Conservation (phyloP, 768 basidiomycete species). For the Panaeolus papilionaceus region DNA sequence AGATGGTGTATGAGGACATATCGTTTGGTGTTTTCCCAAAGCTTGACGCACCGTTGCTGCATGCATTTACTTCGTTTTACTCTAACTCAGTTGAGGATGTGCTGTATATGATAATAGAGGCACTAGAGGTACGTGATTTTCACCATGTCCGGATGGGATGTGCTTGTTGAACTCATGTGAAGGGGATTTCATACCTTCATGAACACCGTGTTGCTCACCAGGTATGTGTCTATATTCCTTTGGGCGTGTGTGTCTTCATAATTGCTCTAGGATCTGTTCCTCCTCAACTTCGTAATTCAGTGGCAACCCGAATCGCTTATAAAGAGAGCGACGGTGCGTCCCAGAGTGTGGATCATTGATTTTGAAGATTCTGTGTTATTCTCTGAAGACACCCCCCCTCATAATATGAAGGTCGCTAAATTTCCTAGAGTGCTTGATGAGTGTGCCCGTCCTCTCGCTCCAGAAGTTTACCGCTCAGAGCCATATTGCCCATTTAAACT, state of each 20-base stretch:
- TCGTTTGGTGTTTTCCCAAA: conserved; percentile 18
- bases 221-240: background rate
- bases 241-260: too few relatives aligned
- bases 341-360: conserved; percentile 23
- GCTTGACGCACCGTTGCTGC: background rate
- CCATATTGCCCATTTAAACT: conserved; percentile 23
- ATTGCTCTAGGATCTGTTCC: conserved; percentile 19
- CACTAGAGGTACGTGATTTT: conserved; percentile 16
- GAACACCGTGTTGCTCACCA: conserved; percentile 17
- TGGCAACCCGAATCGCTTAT: conserved; percentile 18
- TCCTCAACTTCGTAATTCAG: conserved; percentile 19
- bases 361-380: conserved; percentile 24
- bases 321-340: conserved; percentile 1
- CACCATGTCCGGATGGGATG: background rate
- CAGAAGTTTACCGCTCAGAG: conserved; percentile 8
- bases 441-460: conserved; percentile 11
- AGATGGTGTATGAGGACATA: conserved; percentile 18
- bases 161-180: background rate
- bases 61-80: background rate
- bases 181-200: conserved; percentile 19
- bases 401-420: conserved; percentile 1
- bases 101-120: conserved; percentile 19
- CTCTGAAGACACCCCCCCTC: background rate
- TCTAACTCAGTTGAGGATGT: conserved; percentile 19
- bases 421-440: background rate